Evolutionary conservation across 2,329 filamentous ascomycete genomes (phyloP), one percentile per base, ranked within the genome.

Genomic region (Talaromyces sp.): DNA sequence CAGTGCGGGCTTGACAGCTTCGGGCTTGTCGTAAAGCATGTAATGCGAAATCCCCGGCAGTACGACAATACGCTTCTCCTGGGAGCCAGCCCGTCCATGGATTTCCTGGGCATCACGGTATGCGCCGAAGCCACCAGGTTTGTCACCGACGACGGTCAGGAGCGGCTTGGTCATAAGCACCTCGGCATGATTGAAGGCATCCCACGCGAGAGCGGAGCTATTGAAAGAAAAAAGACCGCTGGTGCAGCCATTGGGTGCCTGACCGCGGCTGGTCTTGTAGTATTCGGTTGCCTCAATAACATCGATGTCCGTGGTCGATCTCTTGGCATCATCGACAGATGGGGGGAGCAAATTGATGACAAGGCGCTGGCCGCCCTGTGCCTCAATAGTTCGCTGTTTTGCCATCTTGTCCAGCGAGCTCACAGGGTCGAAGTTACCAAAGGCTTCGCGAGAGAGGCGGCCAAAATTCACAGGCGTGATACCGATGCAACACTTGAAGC

Each of bases 71-170:
- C 8, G 39, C 59, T 70, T 70, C 41, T 70, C 68, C 63, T 65
- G 63, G 15, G 69, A 69, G 10, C 47, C 69, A 15, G 69, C 68
- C 4, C 69, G 67, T 5, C 60, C 63, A 54, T 70, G 56, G 22
- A 70, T 70, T 41, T 70, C 68, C 3, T 64, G 27, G 22, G 67
- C 69, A 61, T 70, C 69, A 50, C 69, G 68, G 63, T 68, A 70
- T 19, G 69, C 68, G 41, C 69, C 69, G 27, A 70, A 70, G 25
- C 58, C 63, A 8, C 69, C 68, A 22, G 62, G 54, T 3, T 56
- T 63, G 31, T 67, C 68, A 39, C 69, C 69, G 67, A 41, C 15
- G 13, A 17, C 39, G 39, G 17, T 15, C 39, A 41, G 15, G 15
- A 41, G 39, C 11, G 39, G 39, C 39, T 41, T 41, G 3, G 8